These are phyloP conservation scores for Penicillium sp. DNA, from an alignment of 2,329 filamentous ascomycete genomes.

Conservation along the genomic window DNA sequence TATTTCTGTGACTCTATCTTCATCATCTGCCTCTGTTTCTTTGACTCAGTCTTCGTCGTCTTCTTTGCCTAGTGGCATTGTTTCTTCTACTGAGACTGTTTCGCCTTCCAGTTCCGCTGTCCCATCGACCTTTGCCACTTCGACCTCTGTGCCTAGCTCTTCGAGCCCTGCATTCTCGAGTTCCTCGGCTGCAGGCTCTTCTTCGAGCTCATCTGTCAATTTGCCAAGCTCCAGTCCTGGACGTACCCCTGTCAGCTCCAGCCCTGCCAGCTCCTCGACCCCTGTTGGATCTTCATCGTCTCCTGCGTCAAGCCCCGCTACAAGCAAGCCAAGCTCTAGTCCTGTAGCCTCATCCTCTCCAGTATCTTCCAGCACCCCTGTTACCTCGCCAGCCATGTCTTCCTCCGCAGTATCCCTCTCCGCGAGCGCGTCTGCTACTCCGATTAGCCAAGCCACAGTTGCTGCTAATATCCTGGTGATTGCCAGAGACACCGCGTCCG, in stretches of 20 bases:
- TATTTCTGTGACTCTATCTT: background rate
- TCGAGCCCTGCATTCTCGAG: background rate
- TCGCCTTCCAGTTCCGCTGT: background rate
- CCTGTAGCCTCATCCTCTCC: constrained; percentile 27
- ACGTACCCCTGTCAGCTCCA: background rate
- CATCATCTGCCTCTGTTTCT: background rate
- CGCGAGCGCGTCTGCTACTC: constrained; percentile 20
- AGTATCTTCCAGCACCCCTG: background rate
- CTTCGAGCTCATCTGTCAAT: background rate
- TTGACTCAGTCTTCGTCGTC: background rate
- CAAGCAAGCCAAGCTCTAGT: background rate
- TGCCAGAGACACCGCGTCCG: constrained; percentile 54
- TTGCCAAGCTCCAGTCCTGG: background rate
- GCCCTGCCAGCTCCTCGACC: background rate
- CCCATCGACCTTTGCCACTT: constrained; percentile 17
- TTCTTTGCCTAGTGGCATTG: background rate
- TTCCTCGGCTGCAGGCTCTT: background rate
- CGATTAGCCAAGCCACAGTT: constrained; percentile 25
- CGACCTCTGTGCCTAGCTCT: background rate
- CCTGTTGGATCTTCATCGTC: background rate
- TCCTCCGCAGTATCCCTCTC: constrained; percentile 9
- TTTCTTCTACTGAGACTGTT: constrained; percentile 1
- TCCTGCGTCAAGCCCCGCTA: constrained; percentile 18
- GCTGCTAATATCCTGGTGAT: constrained; percentile 57
- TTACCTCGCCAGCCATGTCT: constrained; percentile 3